phyloP scores from a whole-genome alignment of 352 stramenopile genomes.

The Ochromonadaceae sp. region DNA sequence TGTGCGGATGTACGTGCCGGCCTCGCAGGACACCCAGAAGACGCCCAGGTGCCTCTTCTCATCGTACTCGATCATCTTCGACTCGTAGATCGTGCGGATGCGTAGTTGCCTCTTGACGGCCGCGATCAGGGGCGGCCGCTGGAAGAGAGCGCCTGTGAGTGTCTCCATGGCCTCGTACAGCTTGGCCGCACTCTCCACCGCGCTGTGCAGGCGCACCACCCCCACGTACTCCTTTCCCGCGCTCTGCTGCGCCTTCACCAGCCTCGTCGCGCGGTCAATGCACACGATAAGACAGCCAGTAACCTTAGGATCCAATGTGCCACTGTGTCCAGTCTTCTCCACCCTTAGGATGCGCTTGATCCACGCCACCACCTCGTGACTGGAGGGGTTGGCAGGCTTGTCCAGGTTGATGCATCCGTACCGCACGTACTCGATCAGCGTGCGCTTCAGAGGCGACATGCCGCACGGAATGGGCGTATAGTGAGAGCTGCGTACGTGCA shows the following conservation, averaged over 20 bases:
- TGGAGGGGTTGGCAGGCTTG: conserved; percentile 97
- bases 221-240: conserved; percentile 99
- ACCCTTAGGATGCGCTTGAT: conserved; percentile 98
- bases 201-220: conserved; percentile 89
- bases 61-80: conserved; percentile 97
- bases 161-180: conserved; percentile 78
- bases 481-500: conserved; percentile 95
- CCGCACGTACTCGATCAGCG: conserved; percentile 89
- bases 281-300: conserved; percentile 99
- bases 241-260: conserved; percentile 81
- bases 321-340: conserved; percentile 98
- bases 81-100: conserved; percentile 98
- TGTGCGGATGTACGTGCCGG: conserved; percentile 98
- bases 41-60: conserved; percentile 89
- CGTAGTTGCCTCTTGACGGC: conserved; percentile 98
- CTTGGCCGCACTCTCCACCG: conserved; percentile 61
- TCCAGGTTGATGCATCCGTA: conserved; percentile 99
- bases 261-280: conserved; percentile 90
- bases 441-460: conserved; percentile 85
- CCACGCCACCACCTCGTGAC: conserved; percentile 98
- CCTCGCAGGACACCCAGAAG: conserved; percentile 91
- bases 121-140: conserved; percentile 96
- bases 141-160: conserved; percentile 97
- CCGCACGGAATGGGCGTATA: conserved; percentile 97
- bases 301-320: conserved; percentile 99